A percentile compares a stretch with the other conserved stretches of the same genome.
phyloP scores from a whole-genome alignment of 2,329 filamentous ascomycete species.

The Rhynchosporium graminicola region DNA sequence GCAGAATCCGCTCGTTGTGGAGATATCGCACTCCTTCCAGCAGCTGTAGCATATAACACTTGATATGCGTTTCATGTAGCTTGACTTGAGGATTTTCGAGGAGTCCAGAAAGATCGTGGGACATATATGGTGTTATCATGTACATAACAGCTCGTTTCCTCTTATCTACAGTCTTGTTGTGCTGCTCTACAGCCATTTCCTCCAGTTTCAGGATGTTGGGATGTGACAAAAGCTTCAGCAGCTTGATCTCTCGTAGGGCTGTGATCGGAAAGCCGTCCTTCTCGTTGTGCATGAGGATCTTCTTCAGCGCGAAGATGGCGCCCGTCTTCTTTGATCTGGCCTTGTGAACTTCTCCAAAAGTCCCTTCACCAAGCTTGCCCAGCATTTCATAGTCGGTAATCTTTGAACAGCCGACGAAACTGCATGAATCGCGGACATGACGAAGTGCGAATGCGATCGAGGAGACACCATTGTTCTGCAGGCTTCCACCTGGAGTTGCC shows the following conservation, averaged over 20 bases:
- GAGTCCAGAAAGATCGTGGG: slow-evolving; percentile 95
- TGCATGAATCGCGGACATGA: slow-evolving; percentile 52
- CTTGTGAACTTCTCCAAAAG: slow-evolving; percentile 96
- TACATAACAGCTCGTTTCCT: slow-evolving; percentile 87
- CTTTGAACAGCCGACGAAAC: slow-evolving; percentile 82
- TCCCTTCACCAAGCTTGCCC: slow-evolving; percentile 89
- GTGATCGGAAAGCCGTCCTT: slow-evolving; percentile 99
- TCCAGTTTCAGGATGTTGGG: slow-evolving; percentile 82
- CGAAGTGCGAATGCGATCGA: slow-evolving; percentile 58
- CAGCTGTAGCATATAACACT: slow-evolving; percentile 95
- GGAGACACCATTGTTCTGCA: slow-evolving; percentile 43
- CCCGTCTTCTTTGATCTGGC: slow-evolving; percentile 76
- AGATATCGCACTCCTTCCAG: slow-evolving; percentile 88
- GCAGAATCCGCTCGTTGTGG: slow-evolving; percentile 85
- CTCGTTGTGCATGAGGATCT: slow-evolving; percentile 99
- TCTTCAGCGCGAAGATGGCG: slow-evolving; percentile 84
- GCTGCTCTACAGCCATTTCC: slow-evolving; percentile 92
- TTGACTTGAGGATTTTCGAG: slow-evolving; percentile 90
- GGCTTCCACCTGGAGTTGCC: slow-evolving; percentile 31
- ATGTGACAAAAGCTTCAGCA: slow-evolving; percentile 93
- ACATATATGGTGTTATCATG: slow-evolving; percentile 99
- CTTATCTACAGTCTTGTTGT: slow-evolving; percentile 62
- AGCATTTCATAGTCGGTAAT: slow-evolving; percentile 79
- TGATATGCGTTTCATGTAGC: slow-evolving; percentile 89
- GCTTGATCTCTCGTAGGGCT: slow-evolving; percentile 93